These are phyloP conservation scores for Tillandsia fasciculata DNA, from an alignment of 176 grass and related monocot species.

Conservation along the genomic window DNA sequence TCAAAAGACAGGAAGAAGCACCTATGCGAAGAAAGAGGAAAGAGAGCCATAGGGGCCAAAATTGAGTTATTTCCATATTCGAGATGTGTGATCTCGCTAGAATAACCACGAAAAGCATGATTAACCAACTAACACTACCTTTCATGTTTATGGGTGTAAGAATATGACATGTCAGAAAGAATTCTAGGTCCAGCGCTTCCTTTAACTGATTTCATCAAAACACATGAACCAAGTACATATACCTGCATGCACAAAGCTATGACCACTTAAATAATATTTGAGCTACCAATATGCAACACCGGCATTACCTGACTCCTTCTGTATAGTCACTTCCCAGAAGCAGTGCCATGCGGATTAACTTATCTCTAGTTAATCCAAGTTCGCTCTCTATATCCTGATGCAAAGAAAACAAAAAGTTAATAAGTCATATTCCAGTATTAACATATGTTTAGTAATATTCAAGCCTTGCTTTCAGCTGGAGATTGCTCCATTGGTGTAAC, in stretches of 20 bases:
- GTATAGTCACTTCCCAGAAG: constrained; percentile 98
- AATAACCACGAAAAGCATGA: too few relatives aligned
- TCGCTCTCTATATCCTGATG: constrained; percentile 88
- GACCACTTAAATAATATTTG: not conserved
- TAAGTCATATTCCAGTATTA: constrained; percentile 11
- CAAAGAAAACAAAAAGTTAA: constrained; percentile 25
- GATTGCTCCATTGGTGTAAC: not conserved
- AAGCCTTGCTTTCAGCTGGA: not conserved
- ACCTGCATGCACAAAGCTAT: not conserved
- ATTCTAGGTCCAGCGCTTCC: too few relatives aligned
- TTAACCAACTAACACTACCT: too few relatives aligned
- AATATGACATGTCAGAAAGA: too few relatives aligned
- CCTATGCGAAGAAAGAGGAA: too few relatives aligned
- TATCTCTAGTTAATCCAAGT: constrained; percentile 77
- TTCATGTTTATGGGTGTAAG: too few relatives aligned
- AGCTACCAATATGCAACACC: not conserved
- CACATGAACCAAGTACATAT: not conserved
- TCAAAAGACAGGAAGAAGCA: too few relatives aligned
- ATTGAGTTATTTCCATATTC: too few relatives aligned
- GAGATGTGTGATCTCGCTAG: too few relatives aligned
- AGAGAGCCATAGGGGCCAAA: too few relatives aligned
- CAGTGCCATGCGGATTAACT: constrained; percentile 84
- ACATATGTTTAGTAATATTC: not conserved
- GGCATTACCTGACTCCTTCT: constrained; percentile 79
- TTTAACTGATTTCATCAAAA: too few relatives aligned